Conservation (phyloP, 169 alveolate genomes). For the Cryptosporidium tyzzeri region DNA sequence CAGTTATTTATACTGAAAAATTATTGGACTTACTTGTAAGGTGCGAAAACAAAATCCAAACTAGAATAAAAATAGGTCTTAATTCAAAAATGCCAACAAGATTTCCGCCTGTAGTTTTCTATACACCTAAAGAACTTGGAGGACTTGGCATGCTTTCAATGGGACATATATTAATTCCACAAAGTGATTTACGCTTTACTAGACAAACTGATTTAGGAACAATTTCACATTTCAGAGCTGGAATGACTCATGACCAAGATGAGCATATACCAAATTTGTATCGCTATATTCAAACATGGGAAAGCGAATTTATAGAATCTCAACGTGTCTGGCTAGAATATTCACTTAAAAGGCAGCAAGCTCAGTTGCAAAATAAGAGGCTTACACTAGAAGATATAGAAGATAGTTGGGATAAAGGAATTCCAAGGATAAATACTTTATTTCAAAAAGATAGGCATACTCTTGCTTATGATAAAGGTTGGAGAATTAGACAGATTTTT, state of each 20-base stretch:
- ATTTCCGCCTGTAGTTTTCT: slow-evolving; percentile 99
- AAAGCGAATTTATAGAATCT: slow-evolving; percentile 98
- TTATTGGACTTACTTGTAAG: slow-evolving; percentile 97
- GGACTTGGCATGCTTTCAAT: slow-evolving; percentile 99
- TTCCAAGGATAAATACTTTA: slow-evolving; percentile 99
- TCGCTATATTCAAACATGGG: slow-evolving; percentile 99
- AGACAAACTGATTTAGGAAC: slow-evolving; percentile 97
- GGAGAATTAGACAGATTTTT: slow-evolving; percentile 99
- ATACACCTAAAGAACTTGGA: slow-evolving; percentile 99
- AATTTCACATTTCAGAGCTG: slow-evolving; percentile 99
- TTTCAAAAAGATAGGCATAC: slow-evolving; percentile 99
- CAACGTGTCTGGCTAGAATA: slow-evolving; percentile 99
- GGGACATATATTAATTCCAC: slow-evolving; percentile 99
- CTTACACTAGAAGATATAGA: slow-evolving; percentile 98
- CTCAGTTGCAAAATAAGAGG: slow-evolving; percentile 97
- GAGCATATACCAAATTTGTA: slow-evolving; percentile 99
- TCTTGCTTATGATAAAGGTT: slow-evolving; percentile 99
- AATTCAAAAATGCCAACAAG: slow-evolving; percentile 99
- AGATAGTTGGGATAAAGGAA: slow-evolving; percentile 99
- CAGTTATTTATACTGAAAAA: slow-evolving; percentile 98
- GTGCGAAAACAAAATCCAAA: slow-evolving; percentile 98
- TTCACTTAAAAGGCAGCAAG: slow-evolving; percentile 98
- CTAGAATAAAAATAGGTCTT: slow-evolving; percentile 99
- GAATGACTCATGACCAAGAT: slow-evolving; percentile 99
- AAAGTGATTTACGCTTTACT: slow-evolving; percentile 96